Base-by-base conservation (phyloP, 2,329 filamentous ascomycete genomes). In the Ophiosphaerella herpotricha region DNA sequence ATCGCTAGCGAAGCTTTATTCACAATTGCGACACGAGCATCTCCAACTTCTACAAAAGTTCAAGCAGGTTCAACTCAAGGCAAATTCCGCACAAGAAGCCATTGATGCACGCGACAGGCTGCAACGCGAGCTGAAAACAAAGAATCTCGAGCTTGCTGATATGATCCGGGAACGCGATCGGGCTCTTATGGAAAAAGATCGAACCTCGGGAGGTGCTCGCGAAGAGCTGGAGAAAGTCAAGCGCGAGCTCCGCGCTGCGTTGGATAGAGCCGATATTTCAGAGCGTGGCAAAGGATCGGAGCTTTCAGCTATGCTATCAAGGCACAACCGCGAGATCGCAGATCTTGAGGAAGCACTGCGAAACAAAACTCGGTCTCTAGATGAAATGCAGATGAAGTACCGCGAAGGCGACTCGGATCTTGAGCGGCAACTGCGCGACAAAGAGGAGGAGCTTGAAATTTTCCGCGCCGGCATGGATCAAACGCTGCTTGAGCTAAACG, bases 391-490 rank as follows among this genome's bases (percentile, higher is more conserved):
- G 48, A 80, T 85, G 67, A 91, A 88, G 73, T 81, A 90, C 44
- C 84, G 86, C 23, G 90, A 96, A 57, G 89, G 90, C 36, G 88
- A 87, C 71, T 89, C 88, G 1, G 94, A 97, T 67, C 85, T 96
- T 18, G 91, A 97, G 71, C 84, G 87, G 54, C 82, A 90, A 44
- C 81, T 99, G 29, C 88, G 88, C 39, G 94, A 97, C 57, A 97
- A 97, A 79, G 94, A 99, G 70, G 92, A 97, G 65, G 94, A 99
- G 75, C 85, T 99, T 23, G 94, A 97, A 75, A 92, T 97, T 39
- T 96, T 96, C 82, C 96, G 97, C 78, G 91, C 92, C 39, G 92
- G 91, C 65, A 95, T 99, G 90, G 94, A 99, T 70, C 90, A 97
- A 77, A 92, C 93, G 3, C 78, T 99, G 49, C 84, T 97, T 44